Evolutionary conservation across 192 early-diverging fungal species (phyloP).

Genomic region (Diversispora epigaea): DNA sequence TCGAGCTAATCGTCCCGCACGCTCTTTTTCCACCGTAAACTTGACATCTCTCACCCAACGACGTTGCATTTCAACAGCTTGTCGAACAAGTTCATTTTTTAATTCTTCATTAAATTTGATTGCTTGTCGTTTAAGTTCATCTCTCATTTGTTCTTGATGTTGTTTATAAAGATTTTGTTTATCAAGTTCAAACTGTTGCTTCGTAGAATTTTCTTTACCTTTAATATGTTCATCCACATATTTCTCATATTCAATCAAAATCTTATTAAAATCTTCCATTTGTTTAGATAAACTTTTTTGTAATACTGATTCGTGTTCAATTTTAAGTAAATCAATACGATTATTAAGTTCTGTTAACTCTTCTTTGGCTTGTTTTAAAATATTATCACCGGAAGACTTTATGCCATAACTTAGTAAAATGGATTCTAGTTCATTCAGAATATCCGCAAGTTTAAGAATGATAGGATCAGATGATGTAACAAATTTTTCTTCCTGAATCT

Average conservation of each 20-base stretch:
- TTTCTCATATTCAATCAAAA: conserved; percentile 1
- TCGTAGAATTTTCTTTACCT: conserved; percentile 58
- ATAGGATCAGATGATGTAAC: not conserved
- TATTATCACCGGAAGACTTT: not conserved
- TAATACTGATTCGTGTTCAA: conserved; percentile 39
- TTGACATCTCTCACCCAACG: conserved; percentile 79
- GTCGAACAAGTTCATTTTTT: conserved; percentile 58
- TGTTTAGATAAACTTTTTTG: conserved; percentile 38
- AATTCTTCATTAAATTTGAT: conserved; percentile 53
- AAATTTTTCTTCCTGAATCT: not conserved
- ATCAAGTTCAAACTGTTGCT: conserved; percentile 47
- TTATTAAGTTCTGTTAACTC: conserved; percentile 49
- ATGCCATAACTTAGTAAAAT: not conserved
- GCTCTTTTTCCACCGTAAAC: conserved; percentile 82
- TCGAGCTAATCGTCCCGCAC: conserved; percentile 81
- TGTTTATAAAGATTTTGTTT: conserved; percentile 37
- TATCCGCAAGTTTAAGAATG: conserved; percentile 3
- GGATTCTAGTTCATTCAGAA: not conserved
- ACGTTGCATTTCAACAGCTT: conserved; percentile 72
- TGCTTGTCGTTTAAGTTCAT: conserved; percentile 31
- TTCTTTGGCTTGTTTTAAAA: not conserved
- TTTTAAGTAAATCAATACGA: conserved; percentile 51
- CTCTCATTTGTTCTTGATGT: conserved; percentile 49
- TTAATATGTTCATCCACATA: conserved; percentile 43
- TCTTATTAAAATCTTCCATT: conserved; percentile 46